Evolutionary conservation across 768 basidiomycete genomes (phyloP).

Genomic region (Pulveroboletus sp.): DNA sequence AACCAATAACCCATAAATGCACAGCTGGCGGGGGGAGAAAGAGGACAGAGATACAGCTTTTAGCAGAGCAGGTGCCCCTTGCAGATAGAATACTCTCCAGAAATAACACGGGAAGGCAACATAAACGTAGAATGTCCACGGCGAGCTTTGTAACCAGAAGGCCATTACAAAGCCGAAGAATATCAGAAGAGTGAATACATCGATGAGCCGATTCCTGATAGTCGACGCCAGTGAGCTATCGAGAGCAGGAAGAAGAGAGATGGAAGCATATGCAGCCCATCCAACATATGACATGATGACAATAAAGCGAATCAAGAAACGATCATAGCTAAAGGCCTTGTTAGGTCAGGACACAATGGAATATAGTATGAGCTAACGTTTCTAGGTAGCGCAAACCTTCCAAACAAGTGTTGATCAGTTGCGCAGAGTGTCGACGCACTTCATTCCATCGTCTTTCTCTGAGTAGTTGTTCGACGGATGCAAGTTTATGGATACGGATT

Average conservation of each 20-base stretch:
- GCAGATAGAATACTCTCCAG: constrained; percentile 54
- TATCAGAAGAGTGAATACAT: constrained; percentile 25
- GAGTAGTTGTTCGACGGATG: constrained; percentile 45
- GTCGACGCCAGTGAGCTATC: constrained; percentile 12
- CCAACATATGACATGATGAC: constrained; percentile 71
- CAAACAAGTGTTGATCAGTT: constrained; percentile 51
- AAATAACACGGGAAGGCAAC: constrained; percentile 73
- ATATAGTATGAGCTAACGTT: constrained; percentile 36
- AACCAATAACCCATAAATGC: constrained; percentile 31
- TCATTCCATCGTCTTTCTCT: constrained; percentile 37
- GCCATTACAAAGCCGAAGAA: constrained; percentile 38
- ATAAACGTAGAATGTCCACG: constrained; percentile 74
- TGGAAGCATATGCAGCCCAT: constrained; percentile 67
- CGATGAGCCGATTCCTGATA: constrained; percentile 7
- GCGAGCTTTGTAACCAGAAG: constrained; percentile 61
- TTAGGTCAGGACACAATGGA: constrained; percentile 4
- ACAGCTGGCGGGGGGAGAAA: constrained; percentile 18
- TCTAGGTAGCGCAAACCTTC: constrained; percentile 73
- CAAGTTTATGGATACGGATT: constrained; percentile 34
- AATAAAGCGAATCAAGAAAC: constrained; percentile 61
- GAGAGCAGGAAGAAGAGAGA: constrained; percentile 49
- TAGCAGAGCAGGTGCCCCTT: constrained; percentile 18
- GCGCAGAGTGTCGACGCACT: constrained; percentile 45
- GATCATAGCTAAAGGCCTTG: constrained; percentile 52
- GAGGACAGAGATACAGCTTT: constrained; percentile 16